phyloP scores from a whole-genome alignment of 2,329 filamentous ascomycete species.

The Gaeumannomyces sp. region DNA sequence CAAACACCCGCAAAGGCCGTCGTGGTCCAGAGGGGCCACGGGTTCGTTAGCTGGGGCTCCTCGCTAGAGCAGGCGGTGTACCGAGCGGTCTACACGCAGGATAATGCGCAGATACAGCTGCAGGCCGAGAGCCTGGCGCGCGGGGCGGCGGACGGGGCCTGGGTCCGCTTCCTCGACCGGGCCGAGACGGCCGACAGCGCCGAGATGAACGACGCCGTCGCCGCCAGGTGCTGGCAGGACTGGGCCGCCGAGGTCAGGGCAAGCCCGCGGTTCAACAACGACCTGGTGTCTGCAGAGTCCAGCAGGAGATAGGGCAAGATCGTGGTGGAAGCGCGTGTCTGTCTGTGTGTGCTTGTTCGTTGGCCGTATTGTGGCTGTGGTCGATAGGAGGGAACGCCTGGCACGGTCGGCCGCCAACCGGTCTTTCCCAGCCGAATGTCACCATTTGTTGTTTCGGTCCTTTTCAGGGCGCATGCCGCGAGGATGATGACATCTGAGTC shows the following conservation, averaged over 20 bases:
- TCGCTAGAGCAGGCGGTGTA: slow-evolving; percentile 15
- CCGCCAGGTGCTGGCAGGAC: not conserved
- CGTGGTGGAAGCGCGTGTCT: not conserved
- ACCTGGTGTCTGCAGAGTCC: not conserved
- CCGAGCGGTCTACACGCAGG: slow-evolving; percentile 13
- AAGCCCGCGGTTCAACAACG: not conserved
- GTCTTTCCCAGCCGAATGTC: no score
- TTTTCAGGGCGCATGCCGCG: not conserved
- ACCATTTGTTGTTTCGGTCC: no score
- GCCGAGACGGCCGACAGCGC: not conserved
- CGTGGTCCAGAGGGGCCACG: slow-evolving; percentile 17
- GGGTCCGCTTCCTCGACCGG: not conserved
- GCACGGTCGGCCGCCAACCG: no score
- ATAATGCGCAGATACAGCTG: slow-evolving; percentile 10
- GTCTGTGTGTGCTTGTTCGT: no score
- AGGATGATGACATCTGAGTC: no score
- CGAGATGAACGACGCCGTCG: not conserved
- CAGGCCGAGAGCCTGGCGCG: not conserved
- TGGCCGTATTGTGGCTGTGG: not conserved
- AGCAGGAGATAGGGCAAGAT: not conserved
- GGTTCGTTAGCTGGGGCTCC: slow-evolving; percentile 14
- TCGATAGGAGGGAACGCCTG: not conserved
- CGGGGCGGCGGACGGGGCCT: not conserved
- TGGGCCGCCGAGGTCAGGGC: not conserved
- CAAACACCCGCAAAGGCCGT: slow-evolving; percentile 7